Evolutionary conservation across 148 eudicot genomes (phyloP).

Genomic region (Amaranthus cruentus): DNA sequence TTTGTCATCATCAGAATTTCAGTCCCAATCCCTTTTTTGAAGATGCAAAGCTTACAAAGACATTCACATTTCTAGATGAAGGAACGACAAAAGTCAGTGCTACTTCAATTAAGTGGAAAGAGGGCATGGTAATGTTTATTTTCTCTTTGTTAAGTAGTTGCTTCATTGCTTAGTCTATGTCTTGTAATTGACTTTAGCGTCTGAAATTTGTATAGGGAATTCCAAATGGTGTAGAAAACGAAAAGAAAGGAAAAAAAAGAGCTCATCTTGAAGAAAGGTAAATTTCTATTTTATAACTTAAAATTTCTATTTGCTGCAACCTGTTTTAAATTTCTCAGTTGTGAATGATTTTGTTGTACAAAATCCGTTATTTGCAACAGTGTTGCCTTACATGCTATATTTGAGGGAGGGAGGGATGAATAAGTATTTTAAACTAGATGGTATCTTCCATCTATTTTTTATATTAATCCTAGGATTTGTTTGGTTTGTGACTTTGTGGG

Average conservation of each 20-base stretch:
- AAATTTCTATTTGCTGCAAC: not conserved
- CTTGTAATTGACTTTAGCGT: not conserved
- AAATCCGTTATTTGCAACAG: too few species aligned
- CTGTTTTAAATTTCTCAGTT: too few species aligned
- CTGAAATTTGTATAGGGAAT: constrained; percentile 40
- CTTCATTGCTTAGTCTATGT: not conserved
- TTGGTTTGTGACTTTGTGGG: too few species aligned
- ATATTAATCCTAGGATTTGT: too few species aligned
- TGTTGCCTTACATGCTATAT: too few species aligned
- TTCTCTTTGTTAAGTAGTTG: not conserved
- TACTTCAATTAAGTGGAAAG: constrained; percentile 88
- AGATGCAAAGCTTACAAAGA: constrained; percentile 72
- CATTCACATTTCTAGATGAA: constrained; percentile 83
- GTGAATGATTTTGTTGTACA: too few species aligned
- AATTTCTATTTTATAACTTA: constrained; percentile 4
- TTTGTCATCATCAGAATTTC: constrained; percentile 50
- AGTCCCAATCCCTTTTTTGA: constrained; percentile 81
- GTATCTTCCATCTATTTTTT: too few species aligned
- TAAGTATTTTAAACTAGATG: too few species aligned
- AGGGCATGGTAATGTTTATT: constrained; percentile 65
- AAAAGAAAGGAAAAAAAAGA: constrained; percentile 87
- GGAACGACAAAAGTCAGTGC: constrained; percentile 79
- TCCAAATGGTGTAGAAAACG: constrained; percentile 59
- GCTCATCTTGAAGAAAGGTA: constrained; percentile 81
- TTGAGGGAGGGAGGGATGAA: too few species aligned